Percentiles rank a stretch among this genome's conserved stretches.
Conservation (phyloP, 352 stramenopile genomes). For the Globisporangium camurandrum region DNA sequence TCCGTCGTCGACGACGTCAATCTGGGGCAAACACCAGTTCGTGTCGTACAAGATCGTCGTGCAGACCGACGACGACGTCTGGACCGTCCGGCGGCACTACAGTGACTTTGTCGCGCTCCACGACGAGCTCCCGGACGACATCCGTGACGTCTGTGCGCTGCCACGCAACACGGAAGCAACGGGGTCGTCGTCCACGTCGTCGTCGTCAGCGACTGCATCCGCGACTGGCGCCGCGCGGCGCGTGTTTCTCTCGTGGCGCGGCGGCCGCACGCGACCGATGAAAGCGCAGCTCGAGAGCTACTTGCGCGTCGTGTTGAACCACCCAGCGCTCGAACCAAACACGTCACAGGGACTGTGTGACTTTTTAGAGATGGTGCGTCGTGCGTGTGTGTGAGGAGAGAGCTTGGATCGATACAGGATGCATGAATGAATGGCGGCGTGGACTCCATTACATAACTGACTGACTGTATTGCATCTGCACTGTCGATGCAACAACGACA, state of each 20-base stretch:
- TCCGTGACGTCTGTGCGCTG: conserved; percentile 33
- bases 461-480: too few species aligned
- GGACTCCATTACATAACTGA: too few species aligned
- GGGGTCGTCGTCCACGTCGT: too few species aligned
- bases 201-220: too few species aligned
- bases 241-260: conserved; percentile 54
- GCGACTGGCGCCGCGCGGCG: too few species aligned
- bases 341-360: conserved; percentile 56
- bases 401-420: not conserved
- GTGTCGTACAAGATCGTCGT: conserved; percentile 74
- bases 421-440: too few species aligned
- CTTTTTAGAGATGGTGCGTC: conserved; percentile 64
- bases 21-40: conserved; percentile 68
- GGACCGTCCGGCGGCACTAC: conserved; percentile 57
- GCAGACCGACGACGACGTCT: conserved; percentile 58
- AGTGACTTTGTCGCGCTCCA: conserved; percentile 56
- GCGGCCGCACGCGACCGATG: conserved; percentile 40
- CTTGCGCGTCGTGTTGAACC: conserved; percentile 39
- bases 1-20: conserved; percentile 50
- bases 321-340: conserved; percentile 42
- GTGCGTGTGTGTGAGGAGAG: not conserved
- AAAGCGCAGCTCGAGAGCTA: conserved; percentile 65
- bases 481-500: too few species aligned
- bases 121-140: conserved; percentile 46
- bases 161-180: conserved; percentile 21